Evolutionary conservation across 2,329 filamentous ascomycete species (phyloP).

Genomic region (Didymella arachidicola): DNA sequence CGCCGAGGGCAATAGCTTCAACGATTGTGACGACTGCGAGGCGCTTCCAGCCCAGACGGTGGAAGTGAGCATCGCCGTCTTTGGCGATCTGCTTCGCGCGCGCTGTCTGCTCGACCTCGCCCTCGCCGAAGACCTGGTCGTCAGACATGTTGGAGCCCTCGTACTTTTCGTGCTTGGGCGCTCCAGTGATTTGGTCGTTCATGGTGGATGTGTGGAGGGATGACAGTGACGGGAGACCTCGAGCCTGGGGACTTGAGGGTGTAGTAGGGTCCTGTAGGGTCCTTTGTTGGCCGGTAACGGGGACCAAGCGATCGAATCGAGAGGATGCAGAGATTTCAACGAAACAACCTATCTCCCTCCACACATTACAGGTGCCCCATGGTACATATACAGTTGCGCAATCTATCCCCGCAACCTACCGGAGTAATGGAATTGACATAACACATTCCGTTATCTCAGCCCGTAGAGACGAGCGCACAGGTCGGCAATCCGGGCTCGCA

Average conservation of each 20-base stretch:
- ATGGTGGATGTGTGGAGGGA: not conserved
- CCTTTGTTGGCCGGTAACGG: conserved; percentile 6
- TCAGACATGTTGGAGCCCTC: conserved; percentile 17
- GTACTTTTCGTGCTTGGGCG: conserved; percentile 18
- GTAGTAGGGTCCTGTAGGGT: not conserved
- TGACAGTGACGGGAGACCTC: not conserved
- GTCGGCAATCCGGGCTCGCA: conserved; percentile 10
- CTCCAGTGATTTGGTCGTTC: conserved; percentile 13
- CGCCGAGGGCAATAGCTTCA: conserved; percentile 25
- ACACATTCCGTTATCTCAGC: conserved; percentile 21
- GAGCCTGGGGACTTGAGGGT: conserved; percentile 1
- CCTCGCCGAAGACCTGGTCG: conserved; percentile 20
- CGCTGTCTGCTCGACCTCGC: conserved; percentile 20
- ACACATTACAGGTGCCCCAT: conserved; percentile 18
- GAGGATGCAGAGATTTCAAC: not conserved
- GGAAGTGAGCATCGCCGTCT: conserved; percentile 25
- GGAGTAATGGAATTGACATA: conserved; percentile 24
- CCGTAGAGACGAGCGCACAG: conserved; percentile 20
- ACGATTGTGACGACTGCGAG: conserved; percentile 27
- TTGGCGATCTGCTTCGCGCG: conserved; percentile 24
- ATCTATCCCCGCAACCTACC: conserved; percentile 17
- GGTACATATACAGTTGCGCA: conserved; percentile 21
- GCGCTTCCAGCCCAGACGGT: conserved; percentile 26
- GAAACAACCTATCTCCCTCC: conserved; percentile 10
- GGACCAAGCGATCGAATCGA: conserved; percentile 1